Conservation (phyloP, 176 grass and related monocot genomes). For the Eleusine coracana region DNA sequence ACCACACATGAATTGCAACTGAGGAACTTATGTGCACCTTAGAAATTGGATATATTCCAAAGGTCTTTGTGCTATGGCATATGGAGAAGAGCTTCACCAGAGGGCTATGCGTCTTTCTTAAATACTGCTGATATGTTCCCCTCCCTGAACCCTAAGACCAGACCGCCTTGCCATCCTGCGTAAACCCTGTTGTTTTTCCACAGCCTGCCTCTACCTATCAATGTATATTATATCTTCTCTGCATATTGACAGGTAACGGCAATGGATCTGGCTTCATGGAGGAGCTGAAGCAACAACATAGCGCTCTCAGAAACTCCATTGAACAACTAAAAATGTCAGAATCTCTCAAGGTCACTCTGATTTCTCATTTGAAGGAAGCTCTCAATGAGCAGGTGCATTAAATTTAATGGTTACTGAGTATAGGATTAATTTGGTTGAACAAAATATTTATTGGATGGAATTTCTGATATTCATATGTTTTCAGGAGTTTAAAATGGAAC, state of each 20-base stretch:
- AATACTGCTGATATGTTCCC: not conserved
- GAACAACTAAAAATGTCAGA: constrained; percentile 76
- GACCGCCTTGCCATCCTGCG: not conserved
- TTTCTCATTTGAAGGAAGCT: constrained; percentile 73
- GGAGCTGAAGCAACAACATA: constrained; percentile 71
- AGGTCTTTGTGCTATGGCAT: not conserved
- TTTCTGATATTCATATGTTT: constrained; percentile 33
- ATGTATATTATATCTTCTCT: constrained; percentile 28
- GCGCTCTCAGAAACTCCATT: constrained; percentile 68
- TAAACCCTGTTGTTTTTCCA: not conserved
- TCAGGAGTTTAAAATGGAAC: constrained; percentile 79
- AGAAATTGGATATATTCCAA: not conserved
- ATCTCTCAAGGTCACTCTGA: constrained; percentile 62
- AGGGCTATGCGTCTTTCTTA: not conserved
- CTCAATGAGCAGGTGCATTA: constrained; percentile 80
- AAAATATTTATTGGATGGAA: constrained; percentile 28
- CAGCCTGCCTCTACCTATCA: not conserved
- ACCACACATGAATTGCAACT: not conserved
- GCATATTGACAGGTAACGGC: constrained; percentile 53
- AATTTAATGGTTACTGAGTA: not conserved
- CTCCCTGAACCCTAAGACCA: not conserved
- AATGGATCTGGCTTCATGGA: constrained; percentile 55
- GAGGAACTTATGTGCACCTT: not conserved
- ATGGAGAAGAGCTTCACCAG: not conserved
- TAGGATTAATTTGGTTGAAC: constrained; percentile 25